Evolutionary conservation across 2,329 filamentous ascomycete species (phyloP), one percentile per base, ranked within the genome.

Genomic region (Cytospora mali): DNA sequence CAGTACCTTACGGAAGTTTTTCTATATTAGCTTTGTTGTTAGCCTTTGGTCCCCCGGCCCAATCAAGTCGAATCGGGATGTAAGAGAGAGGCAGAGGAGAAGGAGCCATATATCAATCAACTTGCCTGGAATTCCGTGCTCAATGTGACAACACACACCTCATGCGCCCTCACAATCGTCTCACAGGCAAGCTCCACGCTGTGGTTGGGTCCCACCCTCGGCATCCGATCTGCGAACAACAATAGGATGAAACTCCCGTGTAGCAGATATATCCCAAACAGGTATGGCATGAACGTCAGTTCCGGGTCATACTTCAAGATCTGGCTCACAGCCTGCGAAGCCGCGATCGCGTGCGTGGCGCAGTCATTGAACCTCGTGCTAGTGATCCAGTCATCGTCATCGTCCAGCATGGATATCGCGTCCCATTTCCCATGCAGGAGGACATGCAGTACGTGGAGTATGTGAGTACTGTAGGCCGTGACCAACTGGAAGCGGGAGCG

Each of bases 1-100:
- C 65, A 85, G 75, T 0, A 84, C 81, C 66, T 82, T 82, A 31
- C 82, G 77, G 68, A 84, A 84, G 66, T 84, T 83, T 72, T 81
- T 78, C 80, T 83, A 61, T 27, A n/a, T n/a, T n/a, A n/a, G 29
- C 10, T n/a, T 13, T 10, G 54, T 29, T 13, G 50, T 55, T 35
- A 61, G 53, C 46, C 6, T 21, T 21, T 28, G 14, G 39, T 25
- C 1, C 27, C 28, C 4, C 27, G 16, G 16, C 3, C 31, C 25
- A n/a, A 23, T 5, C 6, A 18, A 6, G 4, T 11, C 35, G 18
- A 0, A 31, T 6, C 29, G 18, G 6, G 18, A 10, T 33, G 31
- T n/a, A n/a, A n/a, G n/a, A n/a, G n/a, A n/a, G n/a, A n/a, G n/a
- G n/a, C n/a, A n/a, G n/a, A n/a, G 50, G 46, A 28, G 29, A 35